Evolutionary conservation across 2,329 filamentous ascomycete species (phyloP), one percentile per base, ranked within the genome.

Genomic region (Paecilomyces dactylethromorphus): DNA sequence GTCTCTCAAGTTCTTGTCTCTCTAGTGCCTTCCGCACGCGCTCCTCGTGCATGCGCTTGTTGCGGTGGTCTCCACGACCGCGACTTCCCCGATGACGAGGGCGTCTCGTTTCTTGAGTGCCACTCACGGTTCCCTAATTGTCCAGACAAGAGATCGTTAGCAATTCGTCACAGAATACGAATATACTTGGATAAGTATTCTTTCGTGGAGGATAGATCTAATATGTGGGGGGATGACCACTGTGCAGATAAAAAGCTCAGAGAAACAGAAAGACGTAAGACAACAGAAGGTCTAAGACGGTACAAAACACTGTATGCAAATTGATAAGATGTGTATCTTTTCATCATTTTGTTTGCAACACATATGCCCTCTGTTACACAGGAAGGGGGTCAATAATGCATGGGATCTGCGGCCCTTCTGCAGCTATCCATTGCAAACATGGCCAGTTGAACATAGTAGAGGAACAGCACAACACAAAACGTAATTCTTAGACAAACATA

Each of bases 11-110:
- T 24, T 29, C 8, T 29, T 57, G 22, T 53, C 53, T 52, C 32
- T 21, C 26, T 24, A 7, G 10, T 26, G 33, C 26, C 11, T 32
- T 26, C 51, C 26, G 18, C 21, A 49, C 22, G 49, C 56, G 15
- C 31, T 60, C 31, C 15, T 59, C 45, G 18, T 35, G 39, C 60
- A 58, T 60, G n/a, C 58, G n/a, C 29, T 22, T 33, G 26, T 61
- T 61, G 32, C 58, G 51, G 29, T 45, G 60, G 49, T 61, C 58
- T 54, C 55, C 55, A 18, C 55, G 54, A 53, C 58, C 60, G 22
- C 58, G 29, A 18, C 50, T 60, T 22, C 56, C 49, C 18, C 60
- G 35, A 10, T 45, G 39, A 10, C 39, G 39, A 45, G 26, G 24
- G 22, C 51, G 10, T 33, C 39, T 57, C 10, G 24, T 31, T 15